Conservation (phyloP, 495 filamentous ascomycete genomes). For the Hypomontagnella submonticulosa region DNA sequence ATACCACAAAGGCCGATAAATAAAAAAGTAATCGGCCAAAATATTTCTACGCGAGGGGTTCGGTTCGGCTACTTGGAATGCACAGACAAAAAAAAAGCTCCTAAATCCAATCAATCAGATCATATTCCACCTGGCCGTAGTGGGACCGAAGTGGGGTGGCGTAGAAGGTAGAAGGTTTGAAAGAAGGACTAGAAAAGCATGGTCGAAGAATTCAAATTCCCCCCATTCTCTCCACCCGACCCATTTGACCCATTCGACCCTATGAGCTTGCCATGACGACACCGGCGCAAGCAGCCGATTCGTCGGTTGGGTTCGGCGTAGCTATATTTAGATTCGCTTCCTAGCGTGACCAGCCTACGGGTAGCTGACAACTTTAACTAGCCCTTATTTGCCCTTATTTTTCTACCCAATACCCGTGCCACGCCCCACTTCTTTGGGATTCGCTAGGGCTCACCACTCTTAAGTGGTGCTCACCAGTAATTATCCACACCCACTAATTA, state of each 20-base stretch:
- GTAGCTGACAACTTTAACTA: slow-evolving; percentile 32
- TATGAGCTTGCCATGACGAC: slow-evolving; percentile 38
- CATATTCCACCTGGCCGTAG: slow-evolving; percentile 35
- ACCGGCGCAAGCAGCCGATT: slow-evolving; percentile 45
- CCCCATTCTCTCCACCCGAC: neutral
- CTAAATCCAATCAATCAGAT: slow-evolving; percentile 22
- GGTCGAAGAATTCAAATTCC: slow-evolving; percentile 2
- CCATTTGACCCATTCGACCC: neutral
- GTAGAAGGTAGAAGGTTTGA: slow-evolving; percentile 31
- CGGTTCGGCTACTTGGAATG: slow-evolving; percentile 22
- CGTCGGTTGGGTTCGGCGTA: slow-evolving; percentile 27
- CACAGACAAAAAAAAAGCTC: slow-evolving; percentile 16
- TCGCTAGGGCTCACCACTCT: no score
- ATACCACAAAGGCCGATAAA: neutral
- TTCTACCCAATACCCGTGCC: neutral
- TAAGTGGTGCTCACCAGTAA: no score
- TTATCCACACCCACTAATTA: no score
- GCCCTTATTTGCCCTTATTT: slow-evolving; percentile 15
- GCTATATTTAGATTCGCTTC: slow-evolving; percentile 39
- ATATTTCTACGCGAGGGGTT: slow-evolving; percentile 30
- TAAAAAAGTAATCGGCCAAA: slow-evolving; percentile 6
- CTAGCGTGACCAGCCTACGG: slow-evolving; percentile 31
- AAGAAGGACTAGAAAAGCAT: slow-evolving; percentile 41
- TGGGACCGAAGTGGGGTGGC: slow-evolving; percentile 40
- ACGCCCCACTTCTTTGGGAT: no score